Evolutionary conservation across 257 asterid species (phyloP).

Genomic region (Buddleja alternifolia): DNA sequence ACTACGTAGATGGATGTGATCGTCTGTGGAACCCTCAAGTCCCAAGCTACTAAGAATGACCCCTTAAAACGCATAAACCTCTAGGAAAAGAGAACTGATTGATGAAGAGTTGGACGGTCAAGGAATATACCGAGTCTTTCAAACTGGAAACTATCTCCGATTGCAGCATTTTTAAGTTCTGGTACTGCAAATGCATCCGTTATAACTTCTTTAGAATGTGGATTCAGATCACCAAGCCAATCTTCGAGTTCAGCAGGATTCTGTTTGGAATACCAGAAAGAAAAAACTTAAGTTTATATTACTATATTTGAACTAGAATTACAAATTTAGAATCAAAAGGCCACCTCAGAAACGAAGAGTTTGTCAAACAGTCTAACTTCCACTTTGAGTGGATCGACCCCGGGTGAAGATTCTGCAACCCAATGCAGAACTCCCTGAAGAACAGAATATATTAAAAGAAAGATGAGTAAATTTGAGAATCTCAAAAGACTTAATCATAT

Average conservation of each 20-base stretch:
- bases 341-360: conserved; percentile 83
- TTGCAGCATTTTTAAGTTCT: conserved; percentile 53
- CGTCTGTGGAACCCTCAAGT: too few relatives aligned
- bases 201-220: conserved; percentile 66
- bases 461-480: neutral
- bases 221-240: conserved; percentile 85
- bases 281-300: conserved; percentile 10
- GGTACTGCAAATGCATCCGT: conserved; percentile 76
- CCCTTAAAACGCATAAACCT: too few relatives aligned
- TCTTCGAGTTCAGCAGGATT: conserved; percentile 87
- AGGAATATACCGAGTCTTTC: conserved; percentile 83
- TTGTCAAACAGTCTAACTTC: conserved; percentile 84
- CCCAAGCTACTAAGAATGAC: too few relatives aligned
- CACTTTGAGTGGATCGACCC: conserved; percentile 71
- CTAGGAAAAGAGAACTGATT: too few relatives aligned
- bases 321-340: neutral
- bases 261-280: conserved; percentile 37
- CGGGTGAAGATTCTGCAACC: conserved; percentile 83
- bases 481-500: neutral
- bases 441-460: conserved; percentile 22
- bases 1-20: too few relatives aligned
- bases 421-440: conserved; percentile 94
- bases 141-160: conserved; percentile 87
- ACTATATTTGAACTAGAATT: neutral
- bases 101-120: neutral